Evolutionary conservation across 2,329 filamentous ascomycete species (phyloP).

Genomic region (Hypoxylon sp.): DNA sequence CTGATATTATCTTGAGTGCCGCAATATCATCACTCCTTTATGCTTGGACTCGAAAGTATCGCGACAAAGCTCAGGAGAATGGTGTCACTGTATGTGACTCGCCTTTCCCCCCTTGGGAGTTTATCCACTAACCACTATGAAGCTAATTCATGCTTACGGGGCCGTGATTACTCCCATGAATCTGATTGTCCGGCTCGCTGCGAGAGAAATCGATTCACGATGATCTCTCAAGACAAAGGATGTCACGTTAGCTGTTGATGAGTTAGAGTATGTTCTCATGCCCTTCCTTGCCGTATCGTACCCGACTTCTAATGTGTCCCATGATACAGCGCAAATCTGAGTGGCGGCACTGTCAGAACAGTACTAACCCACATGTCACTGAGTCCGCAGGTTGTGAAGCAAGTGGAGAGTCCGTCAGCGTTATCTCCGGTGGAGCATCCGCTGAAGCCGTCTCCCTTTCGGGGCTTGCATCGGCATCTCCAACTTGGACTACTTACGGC

Average conservation of each 20-base stretch:
- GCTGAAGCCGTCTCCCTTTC: background rate
- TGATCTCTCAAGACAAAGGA: constrained; percentile 11
- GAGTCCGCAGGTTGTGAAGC: background rate
- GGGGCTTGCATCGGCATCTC: background rate
- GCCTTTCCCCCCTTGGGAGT: too few relatives aligned
- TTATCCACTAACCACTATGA: background rate
- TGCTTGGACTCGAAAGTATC: constrained; percentile 1
- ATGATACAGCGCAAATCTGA: background rate
- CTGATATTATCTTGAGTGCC: background rate
- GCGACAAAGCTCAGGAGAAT: constrained; percentile 1
- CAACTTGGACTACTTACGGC: constrained; percentile 1
- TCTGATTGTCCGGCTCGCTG: constrained; percentile 5
- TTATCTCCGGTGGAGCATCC: background rate
- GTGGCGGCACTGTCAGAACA: constrained; percentile 6
- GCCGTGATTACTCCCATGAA: background rate
- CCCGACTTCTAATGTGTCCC: too few relatives aligned
- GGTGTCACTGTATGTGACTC: background rate
- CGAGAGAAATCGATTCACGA: background rate
- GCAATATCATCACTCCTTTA: constrained; percentile 4
- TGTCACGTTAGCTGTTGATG: background rate
- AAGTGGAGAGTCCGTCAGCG: background rate
- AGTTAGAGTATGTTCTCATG: background rate
- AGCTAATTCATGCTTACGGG: constrained; percentile 9
- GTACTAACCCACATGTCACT: background rate
- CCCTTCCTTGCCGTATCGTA: too few relatives aligned